Evolutionary conservation across 2,329 filamentous ascomycete species (phyloP).

Genomic region (Zymoseptoria brevis): DNA sequence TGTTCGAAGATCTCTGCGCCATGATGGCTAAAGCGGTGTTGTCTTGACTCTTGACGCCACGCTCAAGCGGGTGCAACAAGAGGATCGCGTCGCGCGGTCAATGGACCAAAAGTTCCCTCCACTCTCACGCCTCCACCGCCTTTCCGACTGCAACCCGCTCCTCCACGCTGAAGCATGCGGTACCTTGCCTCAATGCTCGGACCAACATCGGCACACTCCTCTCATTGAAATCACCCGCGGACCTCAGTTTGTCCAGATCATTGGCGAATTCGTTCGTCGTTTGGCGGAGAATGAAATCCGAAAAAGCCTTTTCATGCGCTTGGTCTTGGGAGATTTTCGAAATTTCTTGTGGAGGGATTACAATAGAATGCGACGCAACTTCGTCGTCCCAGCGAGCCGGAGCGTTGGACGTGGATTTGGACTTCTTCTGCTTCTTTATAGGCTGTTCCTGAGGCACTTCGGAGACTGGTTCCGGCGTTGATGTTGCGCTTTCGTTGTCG

Average conservation of each 20-base stretch:
- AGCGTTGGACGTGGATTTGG: background rate
- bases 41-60: no score
- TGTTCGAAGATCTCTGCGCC: no score
- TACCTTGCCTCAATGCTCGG: conserved; percentile 60
- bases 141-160: conserved; percentile 39
- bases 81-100: background rate
- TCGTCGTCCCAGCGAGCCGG: background rate
- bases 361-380: background rate
- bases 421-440: background rate
- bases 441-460: background rate
- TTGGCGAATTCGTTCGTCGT: conserved; percentile 64
- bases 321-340: background rate
- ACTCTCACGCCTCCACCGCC: background rate
- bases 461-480: background rate
- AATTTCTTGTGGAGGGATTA: background rate
- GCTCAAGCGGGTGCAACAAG: no score
- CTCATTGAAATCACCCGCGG: conserved; percentile 63
- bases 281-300: conserved; percentile 60
- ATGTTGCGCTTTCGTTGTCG: conserved; percentile 11
- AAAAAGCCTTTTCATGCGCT: conserved; percentile 40
- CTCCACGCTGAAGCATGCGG: conserved; percentile 50
- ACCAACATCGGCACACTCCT: conserved; percentile 56
- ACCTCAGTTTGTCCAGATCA: conserved; percentile 62
- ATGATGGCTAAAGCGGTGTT: no score
- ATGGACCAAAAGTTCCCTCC: background rate